phyloP scores from a whole-genome alignment of 768 basidiomycete species.

The Lentinus brumalis region DNA sequence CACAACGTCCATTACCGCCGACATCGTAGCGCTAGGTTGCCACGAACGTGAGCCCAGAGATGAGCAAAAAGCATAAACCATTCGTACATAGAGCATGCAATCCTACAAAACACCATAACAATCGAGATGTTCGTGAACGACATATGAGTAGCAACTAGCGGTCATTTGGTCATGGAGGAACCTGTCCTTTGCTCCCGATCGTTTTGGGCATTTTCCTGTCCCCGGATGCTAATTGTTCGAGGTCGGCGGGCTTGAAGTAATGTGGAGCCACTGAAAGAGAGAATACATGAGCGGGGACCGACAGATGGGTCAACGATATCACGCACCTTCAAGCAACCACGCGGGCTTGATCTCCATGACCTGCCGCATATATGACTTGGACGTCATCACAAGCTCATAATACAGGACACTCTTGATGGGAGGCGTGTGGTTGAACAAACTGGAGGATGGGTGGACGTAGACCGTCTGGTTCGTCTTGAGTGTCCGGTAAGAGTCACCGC shows the following conservation, averaged over 20 bases:
- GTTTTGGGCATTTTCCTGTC: constrained; percentile 96
- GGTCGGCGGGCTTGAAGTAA: constrained; percentile 87
- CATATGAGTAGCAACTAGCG: too few species aligned
- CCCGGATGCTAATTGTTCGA: constrained; percentile 76
- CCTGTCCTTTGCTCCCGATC: constrained; percentile 38
- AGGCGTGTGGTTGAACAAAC: constrained; percentile 93
- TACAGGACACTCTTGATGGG: constrained; percentile 89
- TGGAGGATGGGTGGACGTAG: constrained; percentile 94
- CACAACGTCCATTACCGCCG: too few species aligned
- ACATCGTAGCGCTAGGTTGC: too few species aligned
- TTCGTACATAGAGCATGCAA: not conserved
- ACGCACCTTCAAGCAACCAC: constrained; percentile 88
- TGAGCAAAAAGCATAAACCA: not conserved
- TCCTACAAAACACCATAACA: too few species aligned
- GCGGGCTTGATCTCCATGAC: constrained; percentile 97
- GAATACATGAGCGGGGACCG: constrained; percentile 8
- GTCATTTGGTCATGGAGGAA: not conserved
- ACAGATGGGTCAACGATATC: not conserved
- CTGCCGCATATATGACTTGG: constrained; percentile 97
- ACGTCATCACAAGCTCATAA: constrained; percentile 97
- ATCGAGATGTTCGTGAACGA: too few species aligned
- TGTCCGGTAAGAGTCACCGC: constrained; percentile 96
- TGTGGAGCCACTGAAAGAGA: constrained; percentile 80
- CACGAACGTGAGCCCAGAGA: too few species aligned
- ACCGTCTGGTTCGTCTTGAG: constrained; percentile 96